Percentiles rank a stretch among this genome's conserved stretches.
Evolutionary conservation across 140 eudicot species (phyloP).

Genomic region (Ambrosia hybrid): DNA sequence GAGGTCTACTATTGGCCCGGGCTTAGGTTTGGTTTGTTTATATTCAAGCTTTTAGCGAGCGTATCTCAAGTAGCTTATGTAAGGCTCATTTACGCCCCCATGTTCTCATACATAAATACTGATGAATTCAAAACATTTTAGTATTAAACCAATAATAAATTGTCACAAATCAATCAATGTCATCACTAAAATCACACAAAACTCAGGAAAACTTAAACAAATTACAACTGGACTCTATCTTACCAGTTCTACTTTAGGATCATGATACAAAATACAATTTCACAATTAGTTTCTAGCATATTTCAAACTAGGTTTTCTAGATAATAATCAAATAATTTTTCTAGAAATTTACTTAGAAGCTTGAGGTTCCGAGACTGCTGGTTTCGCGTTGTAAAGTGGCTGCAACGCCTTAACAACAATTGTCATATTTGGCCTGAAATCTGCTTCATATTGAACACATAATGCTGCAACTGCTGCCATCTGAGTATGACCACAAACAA

Average conservation of each 20-base stretch:
- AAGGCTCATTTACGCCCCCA: too few species aligned
- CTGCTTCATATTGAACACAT: conserved; percentile 77
- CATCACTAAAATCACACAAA: conserved; percentile 28
- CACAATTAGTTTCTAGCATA: neutral
- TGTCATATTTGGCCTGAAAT: conserved; percentile 76
- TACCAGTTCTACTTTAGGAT: conserved; percentile 21
- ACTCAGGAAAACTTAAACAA: conserved; percentile 26
- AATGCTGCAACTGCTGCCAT: conserved; percentile 86
- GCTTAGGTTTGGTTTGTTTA: too few species aligned
- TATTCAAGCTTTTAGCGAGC: too few species aligned
- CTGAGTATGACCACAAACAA: conserved; percentile 35
- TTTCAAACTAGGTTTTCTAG: conserved; percentile 9
- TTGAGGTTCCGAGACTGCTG: conserved; percentile 49
- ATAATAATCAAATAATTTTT: neutral
- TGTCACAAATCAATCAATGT: conserved; percentile 15
- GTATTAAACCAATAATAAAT: neutral
- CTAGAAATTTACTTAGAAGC: conserved; percentile 28
- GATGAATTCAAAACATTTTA: too few species aligned
- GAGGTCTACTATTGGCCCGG: too few species aligned
- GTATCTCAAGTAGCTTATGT: too few species aligned
- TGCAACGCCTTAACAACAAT: conserved; percentile 74
- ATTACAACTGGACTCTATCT: conserved; percentile 10
- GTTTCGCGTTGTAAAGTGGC: conserved; percentile 59
- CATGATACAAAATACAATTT: conserved; percentile 12
- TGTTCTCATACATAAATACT: too few species aligned